Evolutionary conservation across 1,139 yeast genomes (phyloP), one percentile per base, ranked within the genome.

Genomic region (Kurtzmaniella quercitrusa): DNA sequence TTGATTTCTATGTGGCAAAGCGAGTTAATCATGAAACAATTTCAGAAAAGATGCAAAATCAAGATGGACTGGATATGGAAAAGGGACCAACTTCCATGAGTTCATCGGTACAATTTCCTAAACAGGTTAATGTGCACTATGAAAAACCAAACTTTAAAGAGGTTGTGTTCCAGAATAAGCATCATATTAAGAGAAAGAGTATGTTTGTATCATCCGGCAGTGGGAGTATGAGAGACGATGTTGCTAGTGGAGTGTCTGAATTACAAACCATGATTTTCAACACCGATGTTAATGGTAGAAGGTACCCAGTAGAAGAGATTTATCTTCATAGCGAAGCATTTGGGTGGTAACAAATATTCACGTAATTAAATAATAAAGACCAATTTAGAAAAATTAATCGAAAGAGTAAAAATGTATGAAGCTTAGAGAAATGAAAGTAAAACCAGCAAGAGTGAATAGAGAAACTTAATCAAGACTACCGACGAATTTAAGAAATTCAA

Each of bases 311-410:
- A 3, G 73, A 71, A 38, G 86, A 81, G 55, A 65, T 81, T 10
- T 79, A 66, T 50, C 59, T 81, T 40, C 85, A 81, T 50, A 76
- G 82, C 0, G 86, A 81, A 52, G 59, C 73, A 25, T 81, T 78
- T 57, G 81, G 81, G 0, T 81, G 83, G 84, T 79, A 51, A 15
- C 38, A 37, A 11, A 31, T 31, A 31, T 23, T 23, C 25, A 23
- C 25, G 25, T 23, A 23, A 23, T 23, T 23, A 8, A 8, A 23
- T n/a, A n/a, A n/a, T n/a, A n/a, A n/a, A n/a, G 23, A 21, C 23
- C 23, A 21, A 21, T 21, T 4, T 21, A 21, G 23, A 21, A 21
- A n/a, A n/a, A n/a, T n/a, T n/a, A n/a, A n/a, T n/a, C n/a, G n/a
- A n/a, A n/a, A n/a, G n/a, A n/a, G n/a, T n/a, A n/a, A n/a, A n/a